These are phyloP conservation scores for Fusarium sp. DNA, from an alignment of 2,329 filamentous ascomycete genomes.

Conservation along the genomic window DNA sequence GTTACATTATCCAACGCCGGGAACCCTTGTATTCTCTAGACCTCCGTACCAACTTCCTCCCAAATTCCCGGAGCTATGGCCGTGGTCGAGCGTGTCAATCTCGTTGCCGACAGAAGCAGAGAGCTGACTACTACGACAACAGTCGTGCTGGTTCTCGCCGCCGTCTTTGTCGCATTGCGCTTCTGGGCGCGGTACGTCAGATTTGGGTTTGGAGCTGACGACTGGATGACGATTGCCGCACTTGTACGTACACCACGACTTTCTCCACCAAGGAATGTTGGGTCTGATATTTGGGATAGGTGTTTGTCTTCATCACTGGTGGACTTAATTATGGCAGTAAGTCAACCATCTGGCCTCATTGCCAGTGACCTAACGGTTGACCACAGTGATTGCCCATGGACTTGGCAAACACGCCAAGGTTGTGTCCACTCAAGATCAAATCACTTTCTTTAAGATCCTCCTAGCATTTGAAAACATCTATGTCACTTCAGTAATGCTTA, in stretches of 20 bases:
- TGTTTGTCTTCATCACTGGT: conserved; percentile 25
- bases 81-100: not conserved
- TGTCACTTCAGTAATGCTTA: conserved; percentile 31
- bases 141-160: conserved; percentile 10
- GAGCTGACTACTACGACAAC: conserved; percentile 29
- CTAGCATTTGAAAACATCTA: conserved; percentile 37
- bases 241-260: conserved; percentile 6
- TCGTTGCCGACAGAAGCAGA: conserved; percentile 7
- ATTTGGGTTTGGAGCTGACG: conserved; percentile 22
- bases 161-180: conserved; percentile 17
- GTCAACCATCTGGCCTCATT: not conserved
- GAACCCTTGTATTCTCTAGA: not conserved
- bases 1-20: not conserved
- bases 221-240: conserved; percentile 30
- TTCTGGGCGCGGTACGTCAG: conserved; percentile 30
- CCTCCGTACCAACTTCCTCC: not conserved
- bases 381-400: conserved; percentile 31
- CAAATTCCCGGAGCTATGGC: not conserved
- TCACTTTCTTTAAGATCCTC: conserved; percentile 31
- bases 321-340: conserved; percentile 37
- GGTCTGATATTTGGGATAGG: conserved; percentile 15
- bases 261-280: not conserved
- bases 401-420: conserved; percentile 19
- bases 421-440: conserved; percentile 4
- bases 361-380: not conserved